Evolutionary conservation across 345 rosid genomes (phyloP).

Genomic region (Eutrema heterophyllum): DNA sequence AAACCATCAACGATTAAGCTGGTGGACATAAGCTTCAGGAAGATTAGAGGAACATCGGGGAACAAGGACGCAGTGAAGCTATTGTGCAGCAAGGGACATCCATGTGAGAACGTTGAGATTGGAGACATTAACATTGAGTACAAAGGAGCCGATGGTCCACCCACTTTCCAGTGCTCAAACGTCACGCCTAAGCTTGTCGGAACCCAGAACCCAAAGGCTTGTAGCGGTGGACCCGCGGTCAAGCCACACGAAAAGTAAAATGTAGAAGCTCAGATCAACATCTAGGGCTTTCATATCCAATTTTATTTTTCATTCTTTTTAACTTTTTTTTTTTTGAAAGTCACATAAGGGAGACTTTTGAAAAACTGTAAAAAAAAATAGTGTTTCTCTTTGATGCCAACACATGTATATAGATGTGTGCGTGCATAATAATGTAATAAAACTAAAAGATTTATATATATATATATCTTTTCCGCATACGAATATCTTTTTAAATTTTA

Average conservation of each 20-base stretch:
- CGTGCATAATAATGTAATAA: not conserved
- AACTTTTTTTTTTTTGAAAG: not conserved
- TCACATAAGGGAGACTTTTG: not conserved
- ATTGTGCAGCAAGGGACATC: conserved; percentile 41
- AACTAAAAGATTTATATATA: not conserved
- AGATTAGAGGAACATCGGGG: conserved; percentile 43
- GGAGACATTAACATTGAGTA: conserved; percentile 35
- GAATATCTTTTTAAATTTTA: not conserved
- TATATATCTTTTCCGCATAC: not conserved
- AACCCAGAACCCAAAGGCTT: conserved; percentile 28
- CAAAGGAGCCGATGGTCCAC: conserved; percentile 29
- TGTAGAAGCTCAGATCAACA: not conserved
- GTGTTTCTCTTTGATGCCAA: conserved; percentile 5
- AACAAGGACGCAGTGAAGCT: conserved; percentile 41
- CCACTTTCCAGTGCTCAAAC: conserved; percentile 33
- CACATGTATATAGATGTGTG: not conserved
- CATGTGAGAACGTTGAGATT: conserved; percentile 38
- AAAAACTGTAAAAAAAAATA: not conserved
- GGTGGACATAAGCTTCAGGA: conserved; percentile 41
- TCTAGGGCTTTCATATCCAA: not conserved
- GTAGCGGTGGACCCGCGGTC: conserved; percentile 3
- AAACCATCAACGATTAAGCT: conserved; percentile 46
- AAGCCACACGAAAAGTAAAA: not conserved
- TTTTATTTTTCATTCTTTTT: not conserved
- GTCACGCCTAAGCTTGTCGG: conserved; percentile 36